Evolutionary conservation across 2,329 filamentous ascomycete species (phyloP).

Genomic region (Trichoderma hamatum): DNA sequence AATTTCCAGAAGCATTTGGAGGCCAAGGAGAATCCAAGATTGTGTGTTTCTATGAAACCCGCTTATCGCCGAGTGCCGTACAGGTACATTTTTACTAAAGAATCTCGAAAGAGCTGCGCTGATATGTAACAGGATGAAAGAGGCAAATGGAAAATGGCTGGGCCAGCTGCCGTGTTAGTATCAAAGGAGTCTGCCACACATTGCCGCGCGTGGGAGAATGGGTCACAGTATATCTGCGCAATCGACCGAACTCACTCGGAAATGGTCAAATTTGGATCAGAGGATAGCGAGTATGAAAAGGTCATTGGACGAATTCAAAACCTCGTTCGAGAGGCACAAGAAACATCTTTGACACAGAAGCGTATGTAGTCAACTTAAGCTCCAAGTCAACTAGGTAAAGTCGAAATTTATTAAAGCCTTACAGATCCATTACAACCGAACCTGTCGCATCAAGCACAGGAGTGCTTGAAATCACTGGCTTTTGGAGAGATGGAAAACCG

Average conservation of each 20-base stretch:
- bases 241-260: constrained; percentile 30
- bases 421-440: background rate
- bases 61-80: background rate
- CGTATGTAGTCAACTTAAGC: background rate
- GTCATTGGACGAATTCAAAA: background rate
- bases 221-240: constrained; percentile 31
- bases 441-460: background rate
- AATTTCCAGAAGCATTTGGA: background rate
- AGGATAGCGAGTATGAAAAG: background rate
- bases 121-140: background rate
- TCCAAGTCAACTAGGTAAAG: background rate
- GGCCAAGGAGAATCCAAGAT: background rate
- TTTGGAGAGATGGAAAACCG: constrained; percentile 38
- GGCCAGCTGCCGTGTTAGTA: constrained; percentile 31
- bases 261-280: constrained; percentile 34
- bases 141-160: constrained; percentile 32
- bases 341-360: background rate
- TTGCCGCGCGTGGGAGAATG: constrained; percentile 33
- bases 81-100: background rate
- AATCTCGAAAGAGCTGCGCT: background rate
- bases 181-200: constrained; percentile 34
- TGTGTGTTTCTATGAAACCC: constrained; percentile 6
- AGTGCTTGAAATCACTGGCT: constrained; percentile 38
- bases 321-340: background rate
- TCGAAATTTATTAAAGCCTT: background rate